Base-by-base conservation (phyloP, 2,329 filamentous ascomycete genomes). In the Fusarium setosum region DNA sequence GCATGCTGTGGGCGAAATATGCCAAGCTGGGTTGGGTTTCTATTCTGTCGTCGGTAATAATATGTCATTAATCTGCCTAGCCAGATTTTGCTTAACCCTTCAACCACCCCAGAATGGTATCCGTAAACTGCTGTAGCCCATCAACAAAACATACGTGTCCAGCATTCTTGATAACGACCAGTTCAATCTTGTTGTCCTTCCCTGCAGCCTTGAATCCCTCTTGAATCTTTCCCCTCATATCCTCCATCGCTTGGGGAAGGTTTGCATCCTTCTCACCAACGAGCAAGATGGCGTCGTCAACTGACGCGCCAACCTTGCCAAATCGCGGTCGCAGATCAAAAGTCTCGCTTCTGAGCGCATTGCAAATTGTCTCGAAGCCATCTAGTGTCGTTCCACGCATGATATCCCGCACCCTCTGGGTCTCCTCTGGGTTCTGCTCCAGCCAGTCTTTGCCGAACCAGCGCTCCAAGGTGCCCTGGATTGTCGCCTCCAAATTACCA, bases 181-280 rank as follows among this genome's bases (percentile, higher is more conserved):
- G 69, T 21, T 74, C 69, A n/a, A 79, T 72, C 29, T 50, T 54
- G 8, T 56, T 67, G 4, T 53, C 55, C 57, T 70, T 76, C 3
- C 72, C 71, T 10, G 59, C 70, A 0, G 49, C 65, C 6, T 59
- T 58, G 20, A 80, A 73, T 0, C 79, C 74, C 12, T 68, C 51
- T 45, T 81, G 73, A 20, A 82, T 72, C 38, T 73, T 71, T 10
- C 69, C 66, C 15, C 77, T 69, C 73, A 82, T 78, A 9, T 72
- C 72, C 21, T 71, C 59, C 80, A 83, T 82, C 15, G 71, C 73
- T 51, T 72, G 56, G 0, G 77, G 77, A 18, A 82, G 61, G 56
- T 82, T 77, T 8, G 77, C 78, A 59, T 81, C 80, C 29, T 80
- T 78, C 58, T 81, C 77, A 1, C 81, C 79, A 0, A 78, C 79